Percentiles rank a stretch among this genome's conserved stretches.
Conservation (phyloP, 768 basidiomycete species). For the Boletellus emodensis region DNA sequence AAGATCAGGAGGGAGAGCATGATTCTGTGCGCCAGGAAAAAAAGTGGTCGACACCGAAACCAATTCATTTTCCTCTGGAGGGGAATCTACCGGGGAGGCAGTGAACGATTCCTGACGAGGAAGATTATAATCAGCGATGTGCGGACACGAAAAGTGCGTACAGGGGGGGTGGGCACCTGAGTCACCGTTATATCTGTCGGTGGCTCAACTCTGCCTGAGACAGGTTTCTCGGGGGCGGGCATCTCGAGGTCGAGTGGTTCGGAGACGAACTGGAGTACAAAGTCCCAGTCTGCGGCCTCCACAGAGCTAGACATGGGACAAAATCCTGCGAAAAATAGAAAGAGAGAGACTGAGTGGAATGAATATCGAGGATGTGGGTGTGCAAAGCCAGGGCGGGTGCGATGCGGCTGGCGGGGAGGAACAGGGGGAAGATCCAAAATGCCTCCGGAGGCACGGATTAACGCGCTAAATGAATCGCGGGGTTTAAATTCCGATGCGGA, state of each 20-base stretch:
- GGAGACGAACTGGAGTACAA: conserved; percentile 57
- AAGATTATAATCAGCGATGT: conserved; percentile 4
- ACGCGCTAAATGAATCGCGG: conserved; percentile 9
- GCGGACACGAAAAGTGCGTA: conserved; percentile 28
- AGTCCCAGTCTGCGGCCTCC: conserved; percentile 55
- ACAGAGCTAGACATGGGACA: conserved; percentile 27
- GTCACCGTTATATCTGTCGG: conserved; percentile 8
- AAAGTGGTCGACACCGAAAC: conserved; percentile 85
- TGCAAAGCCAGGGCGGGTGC: neutral
- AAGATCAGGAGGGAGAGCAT: conserved; percentile 54
- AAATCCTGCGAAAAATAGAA: neutral
- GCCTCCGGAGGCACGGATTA: neutral
- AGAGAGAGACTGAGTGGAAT: neutral
- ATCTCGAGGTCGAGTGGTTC: conserved; percentile 38
- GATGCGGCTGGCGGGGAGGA: conserved; percentile 2
- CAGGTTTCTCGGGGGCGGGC: conserved; percentile 35
- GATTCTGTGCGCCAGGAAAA: conserved; percentile 62
- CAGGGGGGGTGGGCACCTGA: conserved; percentile 66
- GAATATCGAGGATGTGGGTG: neutral
- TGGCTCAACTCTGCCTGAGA: conserved; percentile 24
- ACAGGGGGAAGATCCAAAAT: conserved; percentile 19
- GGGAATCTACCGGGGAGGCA: conserved; percentile 31
- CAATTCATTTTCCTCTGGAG: conserved; percentile 41
- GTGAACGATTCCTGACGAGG: conserved; percentile 29
- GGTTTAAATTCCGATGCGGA: conserved; percentile 16